Evolutionary conservation across 148 eudicot genomes (phyloP), one percentile per base, ranked within the genome.

Genomic region (Chenopodium album): DNA sequence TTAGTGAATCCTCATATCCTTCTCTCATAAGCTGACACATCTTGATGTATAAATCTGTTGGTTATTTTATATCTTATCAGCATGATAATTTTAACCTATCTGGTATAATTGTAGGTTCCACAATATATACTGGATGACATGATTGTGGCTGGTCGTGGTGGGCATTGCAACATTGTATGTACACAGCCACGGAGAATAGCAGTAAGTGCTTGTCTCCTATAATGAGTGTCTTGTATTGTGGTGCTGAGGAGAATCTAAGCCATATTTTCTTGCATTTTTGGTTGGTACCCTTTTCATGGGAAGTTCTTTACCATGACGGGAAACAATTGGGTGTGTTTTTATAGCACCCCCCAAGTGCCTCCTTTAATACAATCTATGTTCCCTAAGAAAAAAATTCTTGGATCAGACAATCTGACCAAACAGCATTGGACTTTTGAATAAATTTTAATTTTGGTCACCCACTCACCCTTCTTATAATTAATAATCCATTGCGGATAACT

Each of bases 101-200:
- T 83, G 50, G n/a, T 80, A n/a, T 52, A 81, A 75, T 81, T 90
- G 73, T 75, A 95, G 99, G 99, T 95, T 71, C 99, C 99, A 73
- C 99, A 95, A 88, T 95, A 83, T 85, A 92, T 95, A 83, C 85
- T 95, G 89, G 98, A 95, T 89, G 90, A 92, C 87, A 89, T 95
- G 99, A 93, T 95, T 77, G 95, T 88, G 84, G 88, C 89, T 81
- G 98, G 98, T 77, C 82, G 66, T 81, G 99, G 99, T 77, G 99
- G 98, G 77, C 69, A 84, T 62, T 92, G 98, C 88, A 93, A 88
- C 85, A 91, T 95, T 67, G 86, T 95, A 69, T 95, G 99, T 88
- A 95, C 99, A 29, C 99, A 95, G 83, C 99, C 98, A 68, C 92
- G 99, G 81, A 89, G 98, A 86, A 93, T 95, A 82, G 98, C 99